These are phyloP conservation scores for Ogataea corticis DNA, from an alignment of 805 yeast genomes.

Conservation along the genomic window DNA sequence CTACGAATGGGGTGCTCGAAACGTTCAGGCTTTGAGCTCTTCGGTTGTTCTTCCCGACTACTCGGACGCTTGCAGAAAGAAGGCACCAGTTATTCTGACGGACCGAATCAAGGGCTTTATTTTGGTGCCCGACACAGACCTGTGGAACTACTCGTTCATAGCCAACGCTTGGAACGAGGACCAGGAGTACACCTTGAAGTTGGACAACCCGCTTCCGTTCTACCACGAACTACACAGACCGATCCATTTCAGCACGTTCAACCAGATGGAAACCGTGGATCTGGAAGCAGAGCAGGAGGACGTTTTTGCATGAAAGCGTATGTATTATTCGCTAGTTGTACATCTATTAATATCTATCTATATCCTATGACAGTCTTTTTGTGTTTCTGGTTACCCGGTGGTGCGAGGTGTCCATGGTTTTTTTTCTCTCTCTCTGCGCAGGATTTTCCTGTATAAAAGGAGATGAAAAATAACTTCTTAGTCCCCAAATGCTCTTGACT, in stretches of 20 bases:
- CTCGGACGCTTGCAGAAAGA: slow-evolving; percentile 55
- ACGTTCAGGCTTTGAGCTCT: slow-evolving; percentile 53
- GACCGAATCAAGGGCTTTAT: slow-evolving; percentile 79
- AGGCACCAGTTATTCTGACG: slow-evolving; percentile 71
- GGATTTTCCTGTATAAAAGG: slow-evolving; percentile 5
- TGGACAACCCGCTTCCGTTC: slow-evolving; percentile 79
- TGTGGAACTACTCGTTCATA: slow-evolving; percentile 92
- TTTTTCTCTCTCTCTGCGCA: not conserved
- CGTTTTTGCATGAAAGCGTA: slow-evolving; percentile 47
- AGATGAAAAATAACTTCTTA: slow-evolving; percentile 5
- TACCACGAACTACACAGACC: slow-evolving; percentile 90
- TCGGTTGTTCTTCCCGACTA: slow-evolving; percentile 74
- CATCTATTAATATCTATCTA: not conserved
- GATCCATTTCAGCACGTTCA: slow-evolving; percentile 76
- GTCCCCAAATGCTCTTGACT: not conserved
- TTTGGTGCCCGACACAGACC: slow-evolving; percentile 76
- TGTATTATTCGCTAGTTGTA: slow-evolving; percentile 1
- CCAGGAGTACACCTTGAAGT: slow-evolving; percentile 59
- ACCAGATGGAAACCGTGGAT: slow-evolving; percentile 57
- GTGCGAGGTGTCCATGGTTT: not conserved
- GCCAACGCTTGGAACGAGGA: slow-evolving; percentile 79
- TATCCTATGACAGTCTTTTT: not conserved
- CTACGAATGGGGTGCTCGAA: slow-evolving; percentile 70
- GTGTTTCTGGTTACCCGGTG: not conserved
- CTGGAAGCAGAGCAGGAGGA: slow-evolving; percentile 70